Evolutionary conservation across 345 rosid genomes (phyloP).

Genomic region (Cochlearia excelsa): DNA sequence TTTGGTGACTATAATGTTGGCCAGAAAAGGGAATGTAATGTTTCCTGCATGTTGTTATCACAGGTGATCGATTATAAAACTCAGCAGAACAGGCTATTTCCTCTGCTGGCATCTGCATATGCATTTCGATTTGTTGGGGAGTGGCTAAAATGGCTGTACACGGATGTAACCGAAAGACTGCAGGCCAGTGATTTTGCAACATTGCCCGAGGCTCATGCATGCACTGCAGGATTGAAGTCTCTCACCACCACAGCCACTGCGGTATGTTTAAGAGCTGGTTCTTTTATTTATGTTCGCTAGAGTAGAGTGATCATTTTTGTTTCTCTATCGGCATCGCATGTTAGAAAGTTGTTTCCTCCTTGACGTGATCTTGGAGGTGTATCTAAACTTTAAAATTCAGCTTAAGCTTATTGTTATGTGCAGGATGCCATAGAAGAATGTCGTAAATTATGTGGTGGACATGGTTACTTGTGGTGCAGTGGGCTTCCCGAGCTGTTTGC

Average conservation of each 20-base stretch:
- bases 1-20: neutral
- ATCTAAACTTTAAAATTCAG: slow-evolving; percentile 9
- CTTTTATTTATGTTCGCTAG: slow-evolving; percentile 5
- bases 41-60: slow-evolving; percentile 20
- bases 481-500: slow-evolving; percentile 99
- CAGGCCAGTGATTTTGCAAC: slow-evolving; percentile 88
- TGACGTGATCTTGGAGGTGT: slow-evolving; percentile 13
- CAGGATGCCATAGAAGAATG: slow-evolving; percentile 99
- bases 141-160: slow-evolving; percentile 94
- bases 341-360: slow-evolving; percentile 1
- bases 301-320: slow-evolving; percentile 5
- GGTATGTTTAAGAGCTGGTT: slow-evolving; percentile 47
- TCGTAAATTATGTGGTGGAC: slow-evolving; percentile 97
- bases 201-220: slow-evolving; percentile 96
- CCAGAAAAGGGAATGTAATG: slow-evolving; percentile 18
- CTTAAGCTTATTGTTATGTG: slow-evolving; percentile 23
- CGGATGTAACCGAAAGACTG: slow-evolving; percentile 83
- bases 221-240: slow-evolving; percentile 98
- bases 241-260: slow-evolving; percentile 89
- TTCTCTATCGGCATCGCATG: slow-evolving; percentile 5
- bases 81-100: slow-evolving; percentile 94
- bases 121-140: slow-evolving; percentile 98
- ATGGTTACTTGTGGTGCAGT: slow-evolving; percentile 89
- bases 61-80: slow-evolving; percentile 98
- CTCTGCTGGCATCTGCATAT: slow-evolving; percentile 98